Conservation (phyloP, 2,329 filamentous ascomycete genomes). For the Ascosphaera pollenicola region DNA sequence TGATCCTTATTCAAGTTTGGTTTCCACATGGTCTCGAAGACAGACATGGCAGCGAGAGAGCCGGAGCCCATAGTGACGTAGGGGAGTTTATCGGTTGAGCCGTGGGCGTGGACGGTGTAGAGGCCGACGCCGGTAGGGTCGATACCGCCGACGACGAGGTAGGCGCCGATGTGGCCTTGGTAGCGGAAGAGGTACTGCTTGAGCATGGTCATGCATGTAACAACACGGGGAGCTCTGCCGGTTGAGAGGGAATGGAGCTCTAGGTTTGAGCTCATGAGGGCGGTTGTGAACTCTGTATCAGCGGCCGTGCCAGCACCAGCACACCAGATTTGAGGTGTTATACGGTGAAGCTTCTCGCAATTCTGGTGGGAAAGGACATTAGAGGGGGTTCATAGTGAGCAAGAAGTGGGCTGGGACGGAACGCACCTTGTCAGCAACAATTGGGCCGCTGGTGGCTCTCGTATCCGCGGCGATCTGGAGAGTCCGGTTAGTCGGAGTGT, state of each 20-base stretch:
- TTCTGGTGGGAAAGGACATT: conserved; percentile 33
- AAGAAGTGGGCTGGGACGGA: not conserved
- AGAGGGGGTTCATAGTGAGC: not conserved
- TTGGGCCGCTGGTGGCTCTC: conserved; percentile 86
- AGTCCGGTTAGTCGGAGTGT: conserved; percentile 9
- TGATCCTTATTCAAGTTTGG: conserved; percentile 51
- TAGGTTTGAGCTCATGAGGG: conserved; percentile 94
- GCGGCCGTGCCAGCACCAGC: conserved; percentile 93
- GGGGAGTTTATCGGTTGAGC: conserved; percentile 92
- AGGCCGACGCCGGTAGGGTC: conserved; percentile 89
- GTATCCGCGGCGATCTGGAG: conserved; percentile 86
- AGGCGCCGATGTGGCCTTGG: conserved; percentile 94
- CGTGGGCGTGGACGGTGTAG: conserved; percentile 97
- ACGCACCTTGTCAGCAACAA: conserved; percentile 84
- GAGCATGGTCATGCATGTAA: conserved; percentile 98
- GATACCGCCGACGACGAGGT: conserved; percentile 89
- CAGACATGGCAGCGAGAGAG: conserved; percentile 87
- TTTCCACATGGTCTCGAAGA: conserved; percentile 96
- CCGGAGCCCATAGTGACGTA: conserved; percentile 99
- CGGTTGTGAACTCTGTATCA: conserved; percentile 97
- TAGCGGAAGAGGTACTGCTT: conserved; percentile 99
- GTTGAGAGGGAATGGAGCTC: conserved; percentile 94
- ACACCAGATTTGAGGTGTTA: conserved; percentile 97
- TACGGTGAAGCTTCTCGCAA: conserved; percentile 99
- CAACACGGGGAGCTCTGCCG: conserved; percentile 86